These are phyloP conservation scores for Elongisporangium undulatum DNA, from an alignment of 352 stramenopile genomes.

Conservation along the genomic window DNA sequence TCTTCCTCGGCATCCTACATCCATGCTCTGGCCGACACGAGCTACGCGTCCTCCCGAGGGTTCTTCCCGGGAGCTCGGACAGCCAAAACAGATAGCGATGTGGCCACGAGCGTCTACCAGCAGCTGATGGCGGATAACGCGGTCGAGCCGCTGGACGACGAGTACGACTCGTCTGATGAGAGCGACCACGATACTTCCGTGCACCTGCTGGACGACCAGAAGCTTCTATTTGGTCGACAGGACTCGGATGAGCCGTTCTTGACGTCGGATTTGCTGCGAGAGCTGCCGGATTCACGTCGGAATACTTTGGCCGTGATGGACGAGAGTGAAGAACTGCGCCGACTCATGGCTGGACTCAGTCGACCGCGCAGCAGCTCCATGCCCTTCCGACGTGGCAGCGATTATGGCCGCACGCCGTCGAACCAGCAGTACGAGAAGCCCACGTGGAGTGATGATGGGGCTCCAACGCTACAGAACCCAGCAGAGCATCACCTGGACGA, in stretches of 20 bases:
- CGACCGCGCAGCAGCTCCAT: conserved; percentile 59
- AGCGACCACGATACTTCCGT: neutral
- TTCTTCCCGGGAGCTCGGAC: neutral
- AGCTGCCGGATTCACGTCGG: neutral
- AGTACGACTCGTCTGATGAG: neutral
- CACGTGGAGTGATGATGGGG: conserved; percentile 52
- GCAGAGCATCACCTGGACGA: conserved; percentile 40
- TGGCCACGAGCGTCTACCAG: neutral
- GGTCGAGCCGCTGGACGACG: neutral
- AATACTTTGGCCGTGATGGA: conserved; percentile 14
- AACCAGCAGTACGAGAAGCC: conserved; percentile 36
- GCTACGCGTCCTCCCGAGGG: neutral
- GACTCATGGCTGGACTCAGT: conserved; percentile 55
- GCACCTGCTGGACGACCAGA: neutral
- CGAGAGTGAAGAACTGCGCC: conserved; percentile 54
- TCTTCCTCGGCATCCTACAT: neutral
- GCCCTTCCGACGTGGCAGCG: conserved; percentile 31
- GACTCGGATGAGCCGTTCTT: neutral
- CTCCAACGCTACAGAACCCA: conserved; percentile 20
- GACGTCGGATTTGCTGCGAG: neutral
- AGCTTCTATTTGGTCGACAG: neutral
- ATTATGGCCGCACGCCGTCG: conserved; percentile 28
- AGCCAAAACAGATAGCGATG: neutral
- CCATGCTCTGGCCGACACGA: neutral
- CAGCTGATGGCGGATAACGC: neutral